These are phyloP conservation scores for Pseudocercospora crystallina DNA, from an alignment of 2,329 filamentous ascomycete genomes.

Conservation along the genomic window DNA sequence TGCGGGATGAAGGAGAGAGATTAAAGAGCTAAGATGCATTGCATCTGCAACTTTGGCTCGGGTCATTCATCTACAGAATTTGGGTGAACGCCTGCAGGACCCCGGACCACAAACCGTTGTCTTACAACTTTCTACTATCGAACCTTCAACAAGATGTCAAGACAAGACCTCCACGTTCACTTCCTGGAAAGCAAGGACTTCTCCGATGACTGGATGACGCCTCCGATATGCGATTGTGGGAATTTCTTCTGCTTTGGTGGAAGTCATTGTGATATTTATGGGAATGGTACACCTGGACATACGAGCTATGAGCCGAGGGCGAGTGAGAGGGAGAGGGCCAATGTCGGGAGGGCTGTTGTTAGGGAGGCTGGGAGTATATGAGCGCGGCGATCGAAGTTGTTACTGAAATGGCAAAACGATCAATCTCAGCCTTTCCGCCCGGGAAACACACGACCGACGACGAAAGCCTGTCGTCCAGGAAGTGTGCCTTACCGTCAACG, in stretches of 20 bases:
- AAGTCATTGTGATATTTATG: constrained; percentile 3
- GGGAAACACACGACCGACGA: no score
- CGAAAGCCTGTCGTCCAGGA: no score
- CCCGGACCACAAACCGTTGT: not conserved
- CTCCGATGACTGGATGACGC: not conserved
- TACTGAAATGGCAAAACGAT: no score
- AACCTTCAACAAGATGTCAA: constrained; percentile 1
- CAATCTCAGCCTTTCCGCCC: no score
- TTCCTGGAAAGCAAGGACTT: constrained; percentile 4
- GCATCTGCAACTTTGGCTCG: no score
- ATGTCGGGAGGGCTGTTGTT: constrained; percentile 2
- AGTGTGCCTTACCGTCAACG: no score
- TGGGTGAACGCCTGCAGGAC: not conserved
- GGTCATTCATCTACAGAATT: no score
- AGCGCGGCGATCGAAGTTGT: no score
- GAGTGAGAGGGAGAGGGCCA: constrained; percentile 4
- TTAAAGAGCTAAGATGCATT: no score
- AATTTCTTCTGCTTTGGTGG: constrained; percentile 15
- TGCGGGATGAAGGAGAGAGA: no score
- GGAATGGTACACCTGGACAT: not conserved
- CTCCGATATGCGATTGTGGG: constrained; percentile 8
- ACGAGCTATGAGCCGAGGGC: not conserved
- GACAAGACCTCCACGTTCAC: not conserved
- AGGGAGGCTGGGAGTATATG: no score
- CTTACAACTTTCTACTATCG: not conserved